These are phyloP conservation scores for Pseudogymnoascus sp. DNA, from an alignment of 2,329 filamentous ascomycete genomes.

Conservation along the genomic window DNA sequence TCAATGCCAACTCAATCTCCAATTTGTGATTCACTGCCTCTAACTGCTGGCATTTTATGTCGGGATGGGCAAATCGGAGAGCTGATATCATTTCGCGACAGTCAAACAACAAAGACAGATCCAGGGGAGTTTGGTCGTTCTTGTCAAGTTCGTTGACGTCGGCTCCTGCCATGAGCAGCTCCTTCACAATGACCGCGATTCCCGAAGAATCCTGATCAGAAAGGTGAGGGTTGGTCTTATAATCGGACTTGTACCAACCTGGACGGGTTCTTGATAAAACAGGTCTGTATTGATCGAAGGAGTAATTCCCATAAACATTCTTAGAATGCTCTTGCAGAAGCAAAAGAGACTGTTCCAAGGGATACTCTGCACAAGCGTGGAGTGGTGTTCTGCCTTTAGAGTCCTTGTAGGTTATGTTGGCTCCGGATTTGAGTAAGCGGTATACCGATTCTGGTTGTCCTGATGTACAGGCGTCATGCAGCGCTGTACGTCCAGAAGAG, in stretches of 20 bases:
- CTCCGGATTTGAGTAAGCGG: constrained; percentile 12
- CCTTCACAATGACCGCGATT: constrained; percentile 8
- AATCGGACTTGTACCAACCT: no score
- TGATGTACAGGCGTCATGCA: constrained; percentile 14
- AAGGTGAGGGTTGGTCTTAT: no score
- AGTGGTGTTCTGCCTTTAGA: constrained; percentile 10
- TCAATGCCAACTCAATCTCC: constrained; percentile 7
- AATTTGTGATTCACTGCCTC: constrained; percentile 2
- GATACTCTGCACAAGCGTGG: constrained; percentile 8
- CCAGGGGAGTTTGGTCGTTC: constrained; percentile 9
- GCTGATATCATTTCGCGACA: constrained; percentile 8
- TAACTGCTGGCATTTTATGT: constrained; percentile 1
- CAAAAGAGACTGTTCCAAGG: background rate
- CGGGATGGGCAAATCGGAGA: constrained; percentile 7
- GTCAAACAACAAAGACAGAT: constrained; percentile 10
- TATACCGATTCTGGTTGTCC: constrained; percentile 13
- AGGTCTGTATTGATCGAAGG: background rate
- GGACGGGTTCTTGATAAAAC: background rate
- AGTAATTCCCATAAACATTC: no score
- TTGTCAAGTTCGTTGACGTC: constrained; percentile 10
- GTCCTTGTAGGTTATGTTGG: constrained; percentile 11
- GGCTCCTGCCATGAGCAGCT: constrained; percentile 9
- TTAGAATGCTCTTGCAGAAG: no score
- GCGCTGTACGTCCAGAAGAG: constrained; percentile 9
- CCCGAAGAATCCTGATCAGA: constrained; percentile 1